Conservation (phyloP, 83 land plant species). For the Isoetes engelmannii region DNA sequence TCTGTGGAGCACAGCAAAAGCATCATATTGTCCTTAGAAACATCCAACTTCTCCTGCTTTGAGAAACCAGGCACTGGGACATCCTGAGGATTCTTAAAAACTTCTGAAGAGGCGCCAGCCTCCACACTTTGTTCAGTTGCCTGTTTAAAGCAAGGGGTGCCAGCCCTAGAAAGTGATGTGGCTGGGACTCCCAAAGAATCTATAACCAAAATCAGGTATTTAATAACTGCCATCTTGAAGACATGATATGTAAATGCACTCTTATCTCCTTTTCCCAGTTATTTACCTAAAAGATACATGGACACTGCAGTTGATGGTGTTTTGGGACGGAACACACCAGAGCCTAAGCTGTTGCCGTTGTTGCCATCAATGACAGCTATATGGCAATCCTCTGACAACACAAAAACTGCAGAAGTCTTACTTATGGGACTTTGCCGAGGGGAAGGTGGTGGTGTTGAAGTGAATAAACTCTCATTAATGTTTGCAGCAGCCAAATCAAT, state of each 20-base stretch:
- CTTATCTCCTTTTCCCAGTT: not conserved
- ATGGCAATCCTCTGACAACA: slow-evolving; percentile 42
- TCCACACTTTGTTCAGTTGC: too few species aligned
- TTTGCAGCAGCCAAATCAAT: slow-evolving; percentile 7
- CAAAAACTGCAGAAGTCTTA: slow-evolving; percentile 17
- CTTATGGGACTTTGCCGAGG: not conserved
- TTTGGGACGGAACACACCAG: slow-evolving; percentile 29
- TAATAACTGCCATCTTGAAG: too few species aligned
- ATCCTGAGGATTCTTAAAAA: too few species aligned
- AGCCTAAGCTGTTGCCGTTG: slow-evolving; percentile 32
- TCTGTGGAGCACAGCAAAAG: slow-evolving; percentile 47
- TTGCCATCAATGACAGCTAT: slow-evolving; percentile 32
- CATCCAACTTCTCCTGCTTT: too few species aligned
- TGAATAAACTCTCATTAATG: too few species aligned
- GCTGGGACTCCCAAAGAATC: not conserved
- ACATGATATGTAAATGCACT: too few species aligned
- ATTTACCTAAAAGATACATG: slow-evolving; percentile 52
- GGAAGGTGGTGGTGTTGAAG: too few species aligned
- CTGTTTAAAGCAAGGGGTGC: too few species aligned
- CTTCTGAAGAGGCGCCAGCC: too few species aligned
- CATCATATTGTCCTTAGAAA: too few species aligned
- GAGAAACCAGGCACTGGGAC: too few species aligned
- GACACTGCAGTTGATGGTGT: slow-evolving; percentile 44
- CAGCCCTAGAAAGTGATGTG: not conserved
- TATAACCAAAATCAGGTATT: not conserved